phyloP scores from a whole-genome alignment of 768 basidiomycete genomes.

The Hygrophorus pudorinus region DNA sequence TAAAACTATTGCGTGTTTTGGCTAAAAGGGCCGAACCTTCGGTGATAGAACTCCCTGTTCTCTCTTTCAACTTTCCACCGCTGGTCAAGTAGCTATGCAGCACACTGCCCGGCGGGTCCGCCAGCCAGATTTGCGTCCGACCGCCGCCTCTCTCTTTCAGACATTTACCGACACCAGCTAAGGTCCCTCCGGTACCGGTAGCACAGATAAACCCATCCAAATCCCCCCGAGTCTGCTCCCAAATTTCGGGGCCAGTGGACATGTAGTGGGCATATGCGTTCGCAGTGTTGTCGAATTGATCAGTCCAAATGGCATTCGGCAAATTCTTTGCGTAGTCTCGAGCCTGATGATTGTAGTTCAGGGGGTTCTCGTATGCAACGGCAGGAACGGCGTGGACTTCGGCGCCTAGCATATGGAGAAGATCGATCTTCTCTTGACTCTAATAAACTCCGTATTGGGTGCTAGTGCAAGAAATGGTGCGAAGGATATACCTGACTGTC shows the following conservation, averaged over 20 bases:
- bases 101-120: constrained; percentile 95
- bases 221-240: constrained; percentile 73
- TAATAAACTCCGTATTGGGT: constrained; percentile 21
- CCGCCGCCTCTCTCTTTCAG: constrained; percentile 75
- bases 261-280: constrained; percentile 83
- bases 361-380: constrained; percentile 89
- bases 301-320: constrained; percentile 87
- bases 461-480: not conserved
- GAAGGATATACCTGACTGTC: constrained; percentile 59
- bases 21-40: constrained; percentile 47
- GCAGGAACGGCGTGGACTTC: constrained; percentile 96
- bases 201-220: constrained; percentile 90
- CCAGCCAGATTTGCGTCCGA: constrained; percentile 83
- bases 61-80: constrained; percentile 67
- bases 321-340: constrained; percentile 69
- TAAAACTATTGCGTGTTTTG: not conserved
- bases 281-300: constrained; percentile 96
- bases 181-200: constrained; percentile 93
- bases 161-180: constrained; percentile 81
- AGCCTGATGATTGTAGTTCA: constrained; percentile 98
- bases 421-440: constrained; percentile 98
- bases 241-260: constrained; percentile 95
- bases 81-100: constrained; percentile 74
- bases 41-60: constrained; percentile 82
- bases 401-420: constrained; percentile 93